These are phyloP conservation scores for Aspergillus persii DNA, from an alignment of 2,329 filamentous ascomycete species.

Conservation along the genomic window DNA sequence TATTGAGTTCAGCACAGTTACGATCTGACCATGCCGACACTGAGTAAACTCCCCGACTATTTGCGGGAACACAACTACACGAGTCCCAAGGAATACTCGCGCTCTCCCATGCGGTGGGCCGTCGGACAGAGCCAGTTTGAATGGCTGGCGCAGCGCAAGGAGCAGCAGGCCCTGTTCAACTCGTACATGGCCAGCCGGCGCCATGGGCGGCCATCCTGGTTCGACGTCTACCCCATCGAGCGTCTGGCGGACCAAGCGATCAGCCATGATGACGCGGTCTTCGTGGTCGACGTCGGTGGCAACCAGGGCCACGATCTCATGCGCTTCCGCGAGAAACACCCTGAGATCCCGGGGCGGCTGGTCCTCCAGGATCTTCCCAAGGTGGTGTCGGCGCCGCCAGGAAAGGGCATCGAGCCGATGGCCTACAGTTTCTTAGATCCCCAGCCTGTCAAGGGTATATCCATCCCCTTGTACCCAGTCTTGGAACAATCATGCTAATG, in stretches of 20 bases:
- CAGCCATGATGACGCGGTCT: constrained; percentile 25
- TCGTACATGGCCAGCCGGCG: constrained; percentile 35
- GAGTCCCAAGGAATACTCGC: constrained; percentile 28
- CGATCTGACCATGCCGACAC: constrained; percentile 32
- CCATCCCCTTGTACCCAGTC: not conserved
- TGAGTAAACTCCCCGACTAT: constrained; percentile 32
- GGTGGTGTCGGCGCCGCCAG: constrained; percentile 16
- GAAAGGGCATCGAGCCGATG: constrained; percentile 29
- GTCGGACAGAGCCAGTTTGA: constrained; percentile 35
- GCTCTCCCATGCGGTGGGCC: constrained; percentile 32
- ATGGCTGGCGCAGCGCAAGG: constrained; percentile 26
- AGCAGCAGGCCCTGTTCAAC: constrained; percentile 31
- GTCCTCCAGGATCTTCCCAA: constrained; percentile 43
- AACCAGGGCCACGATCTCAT: constrained; percentile 40
- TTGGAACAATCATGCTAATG: not conserved
- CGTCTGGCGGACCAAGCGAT: constrained; percentile 22
- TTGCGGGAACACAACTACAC: constrained; percentile 25
- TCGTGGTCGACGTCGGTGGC: constrained; percentile 45
- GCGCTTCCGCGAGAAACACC: constrained; percentile 30
- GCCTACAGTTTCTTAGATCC: constrained; percentile 33
- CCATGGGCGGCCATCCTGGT: constrained; percentile 30
- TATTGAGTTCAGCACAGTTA: constrained; percentile 15
- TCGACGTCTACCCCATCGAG: constrained; percentile 31
- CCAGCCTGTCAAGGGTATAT: constrained; percentile 30
- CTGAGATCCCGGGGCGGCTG: constrained; percentile 33